phyloP scores from a whole-genome alignment of 768 basidiomycete genomes.

The Amyloporia xantha region DNA sequence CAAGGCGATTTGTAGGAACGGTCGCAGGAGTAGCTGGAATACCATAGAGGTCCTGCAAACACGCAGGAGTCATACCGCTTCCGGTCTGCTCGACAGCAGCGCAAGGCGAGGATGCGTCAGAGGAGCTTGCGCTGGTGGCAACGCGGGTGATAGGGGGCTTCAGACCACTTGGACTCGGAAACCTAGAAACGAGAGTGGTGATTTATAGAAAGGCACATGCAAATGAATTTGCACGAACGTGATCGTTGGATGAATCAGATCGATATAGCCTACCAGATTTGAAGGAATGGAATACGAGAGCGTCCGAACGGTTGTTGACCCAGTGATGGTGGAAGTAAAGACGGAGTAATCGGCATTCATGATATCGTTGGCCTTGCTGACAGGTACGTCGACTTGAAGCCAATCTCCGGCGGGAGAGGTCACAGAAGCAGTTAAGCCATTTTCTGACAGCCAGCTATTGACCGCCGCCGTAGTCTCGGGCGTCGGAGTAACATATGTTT shows the following conservation, averaged over 20 bases:
- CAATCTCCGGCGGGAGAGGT: conserved; percentile 28
- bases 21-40: conserved; percentile 16
- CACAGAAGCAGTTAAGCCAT: conserved; percentile 17
- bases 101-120: neutral
- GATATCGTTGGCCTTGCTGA: conserved; percentile 28
- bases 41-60: conserved; percentile 18
- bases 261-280: conserved; percentile 23
- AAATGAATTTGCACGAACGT: conserved; percentile 13
- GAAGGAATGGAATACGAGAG: conserved; percentile 31
- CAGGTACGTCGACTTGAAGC: conserved; percentile 24
- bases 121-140: neutral
- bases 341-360: conserved; percentile 27
- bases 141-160: neutral
- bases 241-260: conserved; percentile 26
- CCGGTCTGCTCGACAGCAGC: neutral
- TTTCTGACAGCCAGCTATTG: conserved; percentile 21
- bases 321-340: conserved; percentile 25
- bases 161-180: conserved; percentile 11
- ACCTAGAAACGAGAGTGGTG: neutral
- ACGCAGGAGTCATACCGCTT: conserved; percentile 13
- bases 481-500: conserved; percentile 19
- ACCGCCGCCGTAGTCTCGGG: conserved; percentile 21
- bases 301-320: conserved; percentile 25
- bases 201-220: too few species aligned
- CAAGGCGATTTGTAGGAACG: conserved; percentile 12